A percentile compares a stretch with the other conserved stretches of the same genome.
Evolutionary conservation across 2,329 filamentous ascomycete species (phyloP).

Genomic region (Colletotrichum destructivum): DNA sequence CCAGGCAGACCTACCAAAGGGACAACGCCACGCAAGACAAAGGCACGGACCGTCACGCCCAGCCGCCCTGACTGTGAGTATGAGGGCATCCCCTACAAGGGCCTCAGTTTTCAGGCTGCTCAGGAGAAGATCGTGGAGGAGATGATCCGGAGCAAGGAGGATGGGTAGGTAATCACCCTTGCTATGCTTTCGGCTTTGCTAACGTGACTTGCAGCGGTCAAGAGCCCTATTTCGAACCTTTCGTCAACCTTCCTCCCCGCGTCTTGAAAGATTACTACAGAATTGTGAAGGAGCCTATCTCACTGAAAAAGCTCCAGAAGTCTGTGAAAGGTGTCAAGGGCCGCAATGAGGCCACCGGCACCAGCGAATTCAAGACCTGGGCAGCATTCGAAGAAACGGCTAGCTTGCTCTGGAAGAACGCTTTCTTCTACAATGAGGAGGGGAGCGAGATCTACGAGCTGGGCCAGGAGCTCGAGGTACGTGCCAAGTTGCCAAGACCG

Average conservation of each 20-base stretch:
- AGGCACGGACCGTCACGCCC: slow-evolving; percentile 54
- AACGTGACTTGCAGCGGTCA: slow-evolving; percentile 68
- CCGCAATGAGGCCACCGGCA: slow-evolving; percentile 73
- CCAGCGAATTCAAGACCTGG: slow-evolving; percentile 85
- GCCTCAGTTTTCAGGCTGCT: slow-evolving; percentile 84
- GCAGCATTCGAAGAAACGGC: slow-evolving; percentile 84
- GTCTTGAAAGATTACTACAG: slow-evolving; percentile 88
- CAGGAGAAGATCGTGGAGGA: slow-evolving; percentile 89
- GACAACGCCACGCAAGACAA: slow-evolving; percentile 49
- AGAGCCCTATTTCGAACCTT: slow-evolving; percentile 80
- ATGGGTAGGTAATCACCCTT: slow-evolving; percentile 65
- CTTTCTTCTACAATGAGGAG: slow-evolving; percentile 92
- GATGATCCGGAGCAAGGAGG: slow-evolving; percentile 77
- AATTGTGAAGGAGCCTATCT: slow-evolving; percentile 85
- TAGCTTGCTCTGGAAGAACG: slow-evolving; percentile 88
- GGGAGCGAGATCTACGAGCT: slow-evolving; percentile 86
- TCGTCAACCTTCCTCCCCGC: slow-evolving; percentile 83
- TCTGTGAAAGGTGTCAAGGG: slow-evolving; percentile 81
- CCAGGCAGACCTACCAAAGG: slow-evolving; percentile 54
- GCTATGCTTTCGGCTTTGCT: slow-evolving; percentile 21
- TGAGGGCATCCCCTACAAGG: slow-evolving; percentile 74
- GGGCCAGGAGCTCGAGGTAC: slow-evolving; percentile 84
- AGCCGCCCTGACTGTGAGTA: slow-evolving; percentile 67
- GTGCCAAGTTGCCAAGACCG: neutral
- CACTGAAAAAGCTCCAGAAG: slow-evolving; percentile 83